Evolutionary conservation across 352 stramenopile genomes (phyloP).

Genomic region (Phytophthora crassamura): DNA sequence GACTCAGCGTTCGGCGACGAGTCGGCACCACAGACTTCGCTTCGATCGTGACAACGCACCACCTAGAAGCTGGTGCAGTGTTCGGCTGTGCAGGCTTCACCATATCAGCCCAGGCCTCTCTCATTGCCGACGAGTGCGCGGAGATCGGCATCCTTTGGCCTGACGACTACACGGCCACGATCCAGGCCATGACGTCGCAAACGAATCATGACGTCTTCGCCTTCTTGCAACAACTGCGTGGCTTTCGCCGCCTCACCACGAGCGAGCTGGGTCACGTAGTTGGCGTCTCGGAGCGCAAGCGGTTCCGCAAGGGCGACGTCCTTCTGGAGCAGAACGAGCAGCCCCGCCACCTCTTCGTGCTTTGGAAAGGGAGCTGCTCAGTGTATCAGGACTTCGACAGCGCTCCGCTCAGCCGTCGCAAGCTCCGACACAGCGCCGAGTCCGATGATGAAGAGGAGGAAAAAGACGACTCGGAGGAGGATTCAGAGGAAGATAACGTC

Average conservation of each 20-base stretch:
- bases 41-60: constrained; percentile 70
- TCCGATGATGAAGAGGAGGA: constrained; percentile 24
- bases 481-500: constrained; percentile 1
- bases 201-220: constrained; percentile 71
- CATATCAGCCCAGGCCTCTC: constrained; percentile 48
- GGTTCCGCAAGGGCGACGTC: constrained; percentile 71
- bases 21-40: constrained; percentile 58
- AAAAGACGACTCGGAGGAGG: constrained; percentile 19
- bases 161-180: constrained; percentile 57
- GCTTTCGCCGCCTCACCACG: constrained; percentile 63
- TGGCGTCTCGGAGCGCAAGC: constrained; percentile 73
- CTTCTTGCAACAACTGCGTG: constrained; percentile 73
- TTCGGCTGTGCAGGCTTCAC: constrained; percentile 69
- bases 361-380: constrained; percentile 71
- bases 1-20: constrained; percentile 63
- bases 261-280: constrained; percentile 76
- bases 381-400: constrained; percentile 73
- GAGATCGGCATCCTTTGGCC: constrained; percentile 77
- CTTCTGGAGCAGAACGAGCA: constrained; percentile 71
- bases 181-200: constrained; percentile 60
- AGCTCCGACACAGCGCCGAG: constrained; percentile 20
- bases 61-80: constrained; percentile 58
- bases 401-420: constrained; percentile 44
- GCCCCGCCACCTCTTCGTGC: constrained; percentile 54
- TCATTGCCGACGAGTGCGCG: constrained; percentile 72